Base-by-base conservation (phyloP, 345 rosid species). In the Hibiscus trionum region DNA sequence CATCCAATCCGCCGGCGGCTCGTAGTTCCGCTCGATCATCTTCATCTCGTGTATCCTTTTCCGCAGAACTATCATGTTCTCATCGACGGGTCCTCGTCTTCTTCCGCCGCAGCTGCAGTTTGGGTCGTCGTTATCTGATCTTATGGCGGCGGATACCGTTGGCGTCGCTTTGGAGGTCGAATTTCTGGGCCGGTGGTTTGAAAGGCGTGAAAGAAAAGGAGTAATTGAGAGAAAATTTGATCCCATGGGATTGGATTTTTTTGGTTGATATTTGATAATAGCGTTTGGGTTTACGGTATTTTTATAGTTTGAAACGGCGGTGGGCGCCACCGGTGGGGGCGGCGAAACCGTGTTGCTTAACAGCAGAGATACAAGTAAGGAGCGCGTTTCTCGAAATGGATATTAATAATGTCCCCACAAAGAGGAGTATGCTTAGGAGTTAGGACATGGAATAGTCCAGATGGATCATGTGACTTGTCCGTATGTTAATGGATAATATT, bases 1-100 rank as follows among this genome's bases (percentile, higher is more conserved):
- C 86, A 82, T 83, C 97, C 97, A 88, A 6, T 85, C 77, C 16
- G 79, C 56, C 4, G 93, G 90, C 9, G 93, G 87, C 82, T 89
- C 88, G 66, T 87, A 83, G 77, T 84, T 86, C 65, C 86, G 72
- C 85, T 91, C 95, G 9, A 68, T 74, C 91, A 82, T 81, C 85
- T 87, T 85, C 85, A 78, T 79, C 78, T 85, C 89, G 49, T 80
- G 89, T 44, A 88, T 84, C 2, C 89, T 81, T 66, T 81, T 85
- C 73, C 93, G 74, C 0, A 87, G 81, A 16, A 87, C 86, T 27
- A 86, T 83, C 94, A 89, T 87, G 79, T 80, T 80, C 79, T 82
- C 89, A 17, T 89, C 94, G 0, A 87, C 90, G 1, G 80, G 2
- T 11, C 85, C 33, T 0, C 31, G 11, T 21, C 61, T 1, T 56